Evolutionary conservation across 495 filamentous ascomycete genomes (phyloP).

Genomic region (Ascobolus immersus): DNA sequence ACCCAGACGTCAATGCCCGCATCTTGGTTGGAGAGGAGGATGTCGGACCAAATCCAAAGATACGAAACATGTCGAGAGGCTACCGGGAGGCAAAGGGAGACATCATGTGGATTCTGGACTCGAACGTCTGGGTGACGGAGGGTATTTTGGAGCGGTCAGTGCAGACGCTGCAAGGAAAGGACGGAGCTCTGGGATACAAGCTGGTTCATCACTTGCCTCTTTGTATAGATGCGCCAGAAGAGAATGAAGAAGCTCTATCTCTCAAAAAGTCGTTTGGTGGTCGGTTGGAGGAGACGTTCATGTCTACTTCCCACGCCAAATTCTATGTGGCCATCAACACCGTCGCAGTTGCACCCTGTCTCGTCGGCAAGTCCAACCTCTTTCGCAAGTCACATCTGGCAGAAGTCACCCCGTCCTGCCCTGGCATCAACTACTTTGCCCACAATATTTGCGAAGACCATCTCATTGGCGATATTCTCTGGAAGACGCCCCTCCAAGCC

Average conservation of each 20-base stretch:
- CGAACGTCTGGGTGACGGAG: constrained; percentile 76
- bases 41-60: constrained; percentile 92
- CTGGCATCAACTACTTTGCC: constrained; percentile 76
- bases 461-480: constrained; percentile 75
- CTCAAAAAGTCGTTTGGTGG: constrained; percentile 29
- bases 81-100: constrained; percentile 87
- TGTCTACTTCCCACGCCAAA: constrained; percentile 83
- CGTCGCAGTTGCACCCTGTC: constrained; percentile 68
- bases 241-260: too few species aligned
- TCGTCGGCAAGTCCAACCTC: constrained; percentile 95
- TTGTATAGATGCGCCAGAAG: constrained; percentile 41
- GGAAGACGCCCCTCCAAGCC: constrained; percentile 31
- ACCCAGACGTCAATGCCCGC: constrained; percentile 44
- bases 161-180: constrained; percentile 50
- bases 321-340: constrained; percentile 98
- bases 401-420: constrained; percentile 37
- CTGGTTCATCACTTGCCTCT: constrained; percentile 90
- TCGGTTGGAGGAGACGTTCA: constrained; percentile 74
- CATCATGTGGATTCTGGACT: constrained; percentile 85
- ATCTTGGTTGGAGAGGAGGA: constrained; percentile 78
- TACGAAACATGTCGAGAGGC: constrained; percentile 82
- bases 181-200: constrained; percentile 40
- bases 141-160: constrained; percentile 67
- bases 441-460: constrained; percentile 97
- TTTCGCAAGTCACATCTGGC: constrained; percentile 81